Base-by-base conservation (phyloP, 2,329 filamentous ascomycete species). In the Zymoseptoria brevis region DNA sequence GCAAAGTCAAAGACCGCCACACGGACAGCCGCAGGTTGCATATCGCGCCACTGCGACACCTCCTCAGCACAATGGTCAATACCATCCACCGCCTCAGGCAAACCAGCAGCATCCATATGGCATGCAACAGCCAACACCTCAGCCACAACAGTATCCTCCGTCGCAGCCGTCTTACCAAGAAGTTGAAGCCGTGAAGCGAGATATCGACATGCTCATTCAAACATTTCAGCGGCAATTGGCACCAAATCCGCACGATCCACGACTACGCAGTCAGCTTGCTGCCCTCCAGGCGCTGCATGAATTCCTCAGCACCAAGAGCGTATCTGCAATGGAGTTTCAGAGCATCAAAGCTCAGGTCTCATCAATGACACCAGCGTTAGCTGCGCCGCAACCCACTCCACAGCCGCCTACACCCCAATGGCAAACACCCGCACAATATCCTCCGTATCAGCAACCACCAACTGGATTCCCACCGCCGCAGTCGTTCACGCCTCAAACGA, bases 261-360 rank as follows among this genome's bases (percentile, higher is more conserved):
- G 85, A 75, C 81, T 90, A 72, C 87, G 90, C 73, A 87, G 84
- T 71, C 89, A 88, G 76, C 79, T 96, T 71, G 89, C 90, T 76
- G 90, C 91, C 63, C 83, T 96, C 67, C 79, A 92, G 75, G 89
- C 94, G 74, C 82, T 97, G 64, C 90, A 96, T 77, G 85, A 81
- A 66, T 83, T 93, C 66, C 79, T 96, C 71, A 85, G 89, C 73
- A 87, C 81, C 67, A 88, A 90, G 74, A 86, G 87, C 71, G 80
- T 96, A 72, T 87, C 87, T 60, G 85, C 86, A 68, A 87, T 92
- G 70, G 89, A 96, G 77, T 82, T 96, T 72, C 85, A 88, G 75
- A 84, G 88, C 73, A 88, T 96, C 75, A 89, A 87, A 75, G 86
- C 87, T 73, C 90, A 94, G 82, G 86, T 96, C 75, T 85, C 87